phyloP scores from a whole-genome alignment of 495 filamentous ascomycete species.

The Xylaria nigripes region DNA sequence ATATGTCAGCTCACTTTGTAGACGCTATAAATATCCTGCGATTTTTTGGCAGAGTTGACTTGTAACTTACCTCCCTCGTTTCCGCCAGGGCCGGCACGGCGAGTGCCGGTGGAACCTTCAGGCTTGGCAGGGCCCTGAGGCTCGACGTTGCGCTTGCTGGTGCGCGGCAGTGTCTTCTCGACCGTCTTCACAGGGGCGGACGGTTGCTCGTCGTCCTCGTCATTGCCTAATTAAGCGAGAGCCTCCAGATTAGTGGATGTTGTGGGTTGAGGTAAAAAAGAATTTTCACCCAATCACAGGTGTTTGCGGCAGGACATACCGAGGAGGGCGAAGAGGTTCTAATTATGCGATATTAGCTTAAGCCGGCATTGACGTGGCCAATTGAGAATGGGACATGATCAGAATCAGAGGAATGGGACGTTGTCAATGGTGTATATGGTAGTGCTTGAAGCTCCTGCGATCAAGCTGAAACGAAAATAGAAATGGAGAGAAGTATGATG shows the following conservation, averaged over 20 bases:
- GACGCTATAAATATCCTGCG: not conserved
- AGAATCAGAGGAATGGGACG: not conserved
- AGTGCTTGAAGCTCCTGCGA: not conserved
- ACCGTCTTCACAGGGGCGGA: slow-evolving; percentile 74
- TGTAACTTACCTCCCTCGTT: slow-evolving; percentile 67
- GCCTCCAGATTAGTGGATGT: slow-evolving; percentile 16
- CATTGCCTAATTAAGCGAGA: slow-evolving; percentile 66
- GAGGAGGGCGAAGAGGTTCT: slow-evolving; percentile 87
- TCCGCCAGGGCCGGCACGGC: slow-evolving; percentile 54
- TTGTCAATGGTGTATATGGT: not conserved
- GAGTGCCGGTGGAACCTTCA: slow-evolving; percentile 35
- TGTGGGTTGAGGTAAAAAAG: slow-evolving; percentile 22
- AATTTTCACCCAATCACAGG: slow-evolving; percentile 25
- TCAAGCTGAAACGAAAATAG: not conserved
- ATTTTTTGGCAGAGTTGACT: not conserved
- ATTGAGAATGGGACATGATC: not conserved
- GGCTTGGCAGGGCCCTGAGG: slow-evolving; percentile 55
- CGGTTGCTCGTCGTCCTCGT: slow-evolving; percentile 71
- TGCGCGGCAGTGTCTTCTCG: slow-evolving; percentile 71
- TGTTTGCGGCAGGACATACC: slow-evolving; percentile 48
- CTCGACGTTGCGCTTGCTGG: slow-evolving; percentile 83
- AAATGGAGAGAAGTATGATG: slow-evolving; percentile 17
- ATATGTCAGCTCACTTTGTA: slow-evolving; percentile 2
- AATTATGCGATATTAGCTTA: slow-evolving; percentile 25
- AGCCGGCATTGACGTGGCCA: slow-evolving; percentile 3